phyloP scores from a whole-genome alignment of 768 basidiomycete species.

The Rickenella mellea region DNA sequence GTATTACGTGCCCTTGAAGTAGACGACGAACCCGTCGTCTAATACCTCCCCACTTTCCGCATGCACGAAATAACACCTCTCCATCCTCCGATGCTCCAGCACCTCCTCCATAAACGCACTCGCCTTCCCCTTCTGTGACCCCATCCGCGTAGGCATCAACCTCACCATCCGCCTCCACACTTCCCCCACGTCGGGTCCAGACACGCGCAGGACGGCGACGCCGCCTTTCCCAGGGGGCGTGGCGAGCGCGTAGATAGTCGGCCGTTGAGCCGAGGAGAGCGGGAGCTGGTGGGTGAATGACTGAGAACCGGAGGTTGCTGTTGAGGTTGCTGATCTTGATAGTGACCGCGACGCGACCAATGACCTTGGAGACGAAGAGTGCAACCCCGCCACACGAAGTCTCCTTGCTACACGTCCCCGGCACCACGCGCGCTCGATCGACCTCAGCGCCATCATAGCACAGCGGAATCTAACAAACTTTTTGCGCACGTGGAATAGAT shows the following conservation, averaged over 20 bases:
- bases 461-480: too few relatives aligned
- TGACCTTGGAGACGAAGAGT: too few relatives aligned
- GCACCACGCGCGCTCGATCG: too few relatives aligned
- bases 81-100: constrained; percentile 53
- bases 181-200: constrained; percentile 58
- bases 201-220: constrained; percentile 73
- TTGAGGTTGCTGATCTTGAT: too few relatives aligned
- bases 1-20: constrained; percentile 54
- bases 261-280: constrained; percentile 43
- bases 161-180: constrained; percentile 59
- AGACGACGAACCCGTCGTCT: constrained; percentile 77
- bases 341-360: too few relatives aligned
- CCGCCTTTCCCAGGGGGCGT: constrained; percentile 83
- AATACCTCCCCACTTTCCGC: constrained; percentile 51
- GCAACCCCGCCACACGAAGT: too few relatives aligned
- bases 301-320: constrained; percentile 1
- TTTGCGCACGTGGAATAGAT: too few relatives aligned
- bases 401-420: too few relatives aligned
- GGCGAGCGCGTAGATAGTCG: constrained; percentile 81
- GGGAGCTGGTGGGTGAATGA: constrained; percentile 9
- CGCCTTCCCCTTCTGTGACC: constrained; percentile 7
- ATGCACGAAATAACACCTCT: constrained; percentile 60
- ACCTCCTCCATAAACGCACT: constrained; percentile 13
- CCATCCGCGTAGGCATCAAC: constrained; percentile 6
- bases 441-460: too few relatives aligned